Conservation (phyloP, 805 yeast genomes). For the Clavispora carvajalis region DNA sequence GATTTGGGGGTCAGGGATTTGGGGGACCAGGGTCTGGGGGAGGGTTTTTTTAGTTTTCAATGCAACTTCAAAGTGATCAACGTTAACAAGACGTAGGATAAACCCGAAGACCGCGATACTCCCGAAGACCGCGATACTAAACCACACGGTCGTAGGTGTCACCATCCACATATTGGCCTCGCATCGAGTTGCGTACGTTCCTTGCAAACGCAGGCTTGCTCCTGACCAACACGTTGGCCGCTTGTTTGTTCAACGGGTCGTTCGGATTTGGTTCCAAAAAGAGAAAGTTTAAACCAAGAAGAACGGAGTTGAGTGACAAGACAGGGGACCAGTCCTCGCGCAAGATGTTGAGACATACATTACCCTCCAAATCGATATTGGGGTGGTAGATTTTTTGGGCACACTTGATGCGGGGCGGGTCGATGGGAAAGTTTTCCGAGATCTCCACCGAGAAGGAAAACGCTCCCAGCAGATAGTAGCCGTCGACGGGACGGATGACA, state of each 20-base stretch:
- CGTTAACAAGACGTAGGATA: no score
- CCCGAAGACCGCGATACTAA: no score
- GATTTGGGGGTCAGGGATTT: slow-evolving; percentile 8
- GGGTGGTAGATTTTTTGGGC: slow-evolving; percentile 80
- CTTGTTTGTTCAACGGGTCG: slow-evolving; percentile 90
- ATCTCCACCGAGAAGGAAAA: slow-evolving; percentile 66
- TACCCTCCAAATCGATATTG: slow-evolving; percentile 85
- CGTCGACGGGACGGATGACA: slow-evolving; percentile 60
- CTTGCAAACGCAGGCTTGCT: slow-evolving; percentile 41
- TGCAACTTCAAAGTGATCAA: no score
- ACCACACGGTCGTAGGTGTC: slow-evolving; percentile 60
- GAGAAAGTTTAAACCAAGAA: slow-evolving; percentile 79
- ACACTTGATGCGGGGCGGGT: slow-evolving; percentile 82
- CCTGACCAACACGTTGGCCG: slow-evolving; percentile 53
- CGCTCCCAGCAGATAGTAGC: slow-evolving; percentile 63
- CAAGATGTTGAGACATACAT: slow-evolving; percentile 83
- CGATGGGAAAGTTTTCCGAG: slow-evolving; percentile 78
- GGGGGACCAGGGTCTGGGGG: background rate
- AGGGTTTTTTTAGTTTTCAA: background rate
- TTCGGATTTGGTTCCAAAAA: slow-evolving; percentile 87
- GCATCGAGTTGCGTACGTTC: slow-evolving; percentile 61
- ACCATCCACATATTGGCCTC: slow-evolving; percentile 60
- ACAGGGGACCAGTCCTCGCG: slow-evolving; percentile 98
- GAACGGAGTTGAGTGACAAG: slow-evolving; percentile 69
- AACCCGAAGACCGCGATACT: no score